A percentile compares a stretch with the other conserved stretches of the same genome.
Conservation (phyloP, 2,329 filamentous ascomycete species). For the Sporothrix mexicana region DNA sequence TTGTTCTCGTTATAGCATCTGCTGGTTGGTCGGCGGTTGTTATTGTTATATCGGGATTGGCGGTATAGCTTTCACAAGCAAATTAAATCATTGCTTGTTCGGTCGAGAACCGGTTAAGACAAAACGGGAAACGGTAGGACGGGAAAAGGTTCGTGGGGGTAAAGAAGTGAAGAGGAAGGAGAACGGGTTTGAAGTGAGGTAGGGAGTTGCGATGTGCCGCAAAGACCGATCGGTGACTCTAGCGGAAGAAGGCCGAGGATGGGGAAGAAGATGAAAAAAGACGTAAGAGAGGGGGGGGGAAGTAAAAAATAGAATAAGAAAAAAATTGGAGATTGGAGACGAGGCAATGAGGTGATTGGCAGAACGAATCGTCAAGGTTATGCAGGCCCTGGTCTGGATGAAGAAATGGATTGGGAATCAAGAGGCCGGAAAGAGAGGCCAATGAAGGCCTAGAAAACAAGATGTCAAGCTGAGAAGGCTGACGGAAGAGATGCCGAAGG, state of each 20-base stretch:
- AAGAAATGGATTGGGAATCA: background rate
- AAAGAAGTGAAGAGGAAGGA: background rate
- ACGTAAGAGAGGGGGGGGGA: background rate
- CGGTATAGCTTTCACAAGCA: slow-evolving; percentile 13
- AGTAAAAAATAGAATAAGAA: background rate
- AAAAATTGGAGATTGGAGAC: slow-evolving; percentile 27
- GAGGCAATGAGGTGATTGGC: slow-evolving; percentile 24
- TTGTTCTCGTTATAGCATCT: slow-evolving; percentile 1
- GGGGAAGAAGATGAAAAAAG: background rate
- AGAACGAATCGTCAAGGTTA: slow-evolving; percentile 13
- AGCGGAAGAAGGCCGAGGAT: slow-evolving; percentile 5
- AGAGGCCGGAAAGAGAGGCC: background rate
- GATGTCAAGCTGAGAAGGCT: background rate
- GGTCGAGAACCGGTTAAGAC: background rate
- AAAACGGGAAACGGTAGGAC: background rate
- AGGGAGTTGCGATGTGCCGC: background rate
- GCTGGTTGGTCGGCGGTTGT: background rate
- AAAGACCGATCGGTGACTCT: slow-evolving; percentile 10
- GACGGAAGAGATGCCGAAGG: slow-evolving; percentile 21
- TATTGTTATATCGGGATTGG: background rate
- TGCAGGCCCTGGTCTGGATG: slow-evolving; percentile 1
- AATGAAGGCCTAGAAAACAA: background rate
- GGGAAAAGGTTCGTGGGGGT: background rate
- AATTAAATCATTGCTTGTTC: background rate
- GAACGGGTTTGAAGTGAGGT: too few relatives aligned